Percentiles rank a stretch among this genome's conserved stretches.
These are phyloP conservation scores for Daldinia caldariorum DNA, from an alignment of 495 filamentous ascomycete species.

Conservation along the genomic window DNA sequence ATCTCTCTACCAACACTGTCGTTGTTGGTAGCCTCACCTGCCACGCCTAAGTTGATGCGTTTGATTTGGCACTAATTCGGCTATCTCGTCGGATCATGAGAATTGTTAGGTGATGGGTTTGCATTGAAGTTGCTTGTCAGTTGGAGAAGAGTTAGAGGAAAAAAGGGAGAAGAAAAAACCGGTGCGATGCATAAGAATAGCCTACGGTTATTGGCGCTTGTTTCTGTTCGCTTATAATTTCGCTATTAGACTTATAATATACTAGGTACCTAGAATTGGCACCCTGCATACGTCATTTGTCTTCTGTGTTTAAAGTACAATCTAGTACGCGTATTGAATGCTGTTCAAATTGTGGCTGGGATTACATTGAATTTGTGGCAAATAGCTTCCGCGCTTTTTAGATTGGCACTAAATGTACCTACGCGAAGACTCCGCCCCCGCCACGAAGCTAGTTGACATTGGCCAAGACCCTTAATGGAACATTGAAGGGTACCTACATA, in stretches of 20 bases:
- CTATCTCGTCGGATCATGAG: not conserved
- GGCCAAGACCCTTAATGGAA: not conserved
- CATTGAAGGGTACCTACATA: too few relatives aligned
- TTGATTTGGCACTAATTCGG: not conserved
- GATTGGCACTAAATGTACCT: not conserved
- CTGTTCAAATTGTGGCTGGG: not conserved
- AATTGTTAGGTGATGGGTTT: conserved; percentile 8
- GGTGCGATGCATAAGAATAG: conserved; percentile 1
- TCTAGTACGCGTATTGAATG: too few relatives aligned
- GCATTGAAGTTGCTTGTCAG: conserved; percentile 1
- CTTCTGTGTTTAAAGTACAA: too few relatives aligned
- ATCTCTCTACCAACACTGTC: conserved; percentile 40
- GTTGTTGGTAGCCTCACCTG: conserved; percentile 36
- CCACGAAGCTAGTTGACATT: not conserved
- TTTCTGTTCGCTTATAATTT: conserved; percentile 1
- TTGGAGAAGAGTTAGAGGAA: not conserved
- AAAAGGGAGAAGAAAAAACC: not conserved
- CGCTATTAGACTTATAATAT: conserved; percentile 1
- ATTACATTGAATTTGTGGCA: not conserved
- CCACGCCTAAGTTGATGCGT: conserved; percentile 13
- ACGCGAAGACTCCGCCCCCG: conserved; percentile 7
- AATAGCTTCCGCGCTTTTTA: not conserved
- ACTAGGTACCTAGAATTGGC: too few relatives aligned
- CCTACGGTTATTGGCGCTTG: not conserved
- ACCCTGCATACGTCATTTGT: conserved; percentile 1